Conservation (phyloP, 192 early-diverging fungal species). For the Umbelopsis vinacea region DNA sequence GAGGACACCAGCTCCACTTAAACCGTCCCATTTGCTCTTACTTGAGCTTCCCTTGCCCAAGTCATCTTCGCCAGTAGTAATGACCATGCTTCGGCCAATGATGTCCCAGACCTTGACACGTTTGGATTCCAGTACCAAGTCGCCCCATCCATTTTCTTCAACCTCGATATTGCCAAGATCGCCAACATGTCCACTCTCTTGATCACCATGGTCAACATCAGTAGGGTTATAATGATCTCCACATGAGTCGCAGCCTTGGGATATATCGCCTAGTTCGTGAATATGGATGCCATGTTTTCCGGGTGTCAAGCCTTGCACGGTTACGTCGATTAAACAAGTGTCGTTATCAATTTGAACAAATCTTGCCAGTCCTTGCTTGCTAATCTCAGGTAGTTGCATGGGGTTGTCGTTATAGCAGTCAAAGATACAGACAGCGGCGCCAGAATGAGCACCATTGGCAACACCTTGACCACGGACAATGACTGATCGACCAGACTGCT, state of each 20-base stretch:
- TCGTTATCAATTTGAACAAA: conserved; percentile 77
- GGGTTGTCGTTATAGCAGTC: conserved; percentile 58
- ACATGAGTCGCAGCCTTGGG: conserved; percentile 53
- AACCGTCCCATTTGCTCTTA: conserved; percentile 46
- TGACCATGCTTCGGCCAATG: conserved; percentile 86
- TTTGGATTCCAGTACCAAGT: conserved; percentile 72
- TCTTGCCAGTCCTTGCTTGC: conserved; percentile 70
- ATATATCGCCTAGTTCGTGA: conserved; percentile 83
- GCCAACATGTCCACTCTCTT: conserved; percentile 57
- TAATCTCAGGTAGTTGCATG: not conserved
- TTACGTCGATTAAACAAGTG: conserved; percentile 81
- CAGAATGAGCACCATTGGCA: conserved; percentile 63
- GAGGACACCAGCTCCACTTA: conserved; percentile 66
- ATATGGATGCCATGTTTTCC: conserved; percentile 74
- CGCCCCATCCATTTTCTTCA: conserved; percentile 72
- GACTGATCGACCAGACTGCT: conserved; percentile 71
- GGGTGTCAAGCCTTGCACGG: conserved; percentile 68
- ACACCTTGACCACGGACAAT: conserved; percentile 82
- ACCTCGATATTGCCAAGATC: conserved; percentile 73
- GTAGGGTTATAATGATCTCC: conserved; percentile 62
- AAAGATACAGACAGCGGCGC: conserved; percentile 92
- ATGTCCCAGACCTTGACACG: conserved; percentile 87
- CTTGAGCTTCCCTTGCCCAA: conserved; percentile 42
- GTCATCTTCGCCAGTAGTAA: conserved; percentile 61
- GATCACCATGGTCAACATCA: conserved; percentile 49